A percentile compares a stretch with the other conserved stretches of the same genome.
Conservation (phyloP, 768 basidiomycete species). For the Mycena pura region DNA sequence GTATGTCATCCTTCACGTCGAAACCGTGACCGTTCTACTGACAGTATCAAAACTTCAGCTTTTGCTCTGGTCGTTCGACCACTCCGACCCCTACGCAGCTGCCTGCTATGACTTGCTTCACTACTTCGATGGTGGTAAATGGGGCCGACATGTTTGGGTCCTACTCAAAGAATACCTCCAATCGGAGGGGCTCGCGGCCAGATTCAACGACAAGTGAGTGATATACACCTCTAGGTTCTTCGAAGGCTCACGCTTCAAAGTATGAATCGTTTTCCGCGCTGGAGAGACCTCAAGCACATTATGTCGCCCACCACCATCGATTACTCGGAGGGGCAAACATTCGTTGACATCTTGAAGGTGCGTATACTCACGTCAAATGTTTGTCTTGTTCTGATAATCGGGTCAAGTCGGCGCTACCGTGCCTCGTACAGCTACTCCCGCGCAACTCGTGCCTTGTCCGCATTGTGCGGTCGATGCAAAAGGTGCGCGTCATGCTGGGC, state of each 20-base stretch:
- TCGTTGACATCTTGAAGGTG: constrained; percentile 14
- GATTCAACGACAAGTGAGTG: constrained; percentile 15
- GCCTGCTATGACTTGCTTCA: constrained; percentile 12
- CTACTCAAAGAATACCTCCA: constrained; percentile 11
- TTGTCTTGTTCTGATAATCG: neutral
- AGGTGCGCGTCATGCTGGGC: constrained; percentile 4
- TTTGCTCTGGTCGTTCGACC: constrained; percentile 10
- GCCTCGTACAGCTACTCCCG: constrained; percentile 12
- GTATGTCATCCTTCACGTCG: neutral
- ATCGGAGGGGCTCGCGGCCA: neutral
- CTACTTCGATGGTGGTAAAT: constrained; percentile 17
- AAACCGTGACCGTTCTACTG: too few relatives aligned
- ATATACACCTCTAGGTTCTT: neutral
- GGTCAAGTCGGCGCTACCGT: constrained; percentile 5
- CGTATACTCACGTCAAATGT: neutral
- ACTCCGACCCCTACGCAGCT: constrained; percentile 13
- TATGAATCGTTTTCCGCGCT: constrained; percentile 6
- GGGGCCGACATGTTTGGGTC: constrained; percentile 15
- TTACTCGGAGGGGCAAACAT: constrained; percentile 9
- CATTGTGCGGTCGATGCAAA: constrained; percentile 4
- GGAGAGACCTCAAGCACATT: constrained; percentile 9
- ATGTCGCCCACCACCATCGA: constrained; percentile 11
- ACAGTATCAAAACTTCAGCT: too few relatives aligned
- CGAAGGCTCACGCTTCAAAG: neutral
- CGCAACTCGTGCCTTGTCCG: constrained; percentile 3